Evolutionary conservation across 2,329 filamentous ascomycete genomes (phyloP), one percentile per base, ranked within the genome.

Genomic region (Pseudocercospora musae): DNA sequence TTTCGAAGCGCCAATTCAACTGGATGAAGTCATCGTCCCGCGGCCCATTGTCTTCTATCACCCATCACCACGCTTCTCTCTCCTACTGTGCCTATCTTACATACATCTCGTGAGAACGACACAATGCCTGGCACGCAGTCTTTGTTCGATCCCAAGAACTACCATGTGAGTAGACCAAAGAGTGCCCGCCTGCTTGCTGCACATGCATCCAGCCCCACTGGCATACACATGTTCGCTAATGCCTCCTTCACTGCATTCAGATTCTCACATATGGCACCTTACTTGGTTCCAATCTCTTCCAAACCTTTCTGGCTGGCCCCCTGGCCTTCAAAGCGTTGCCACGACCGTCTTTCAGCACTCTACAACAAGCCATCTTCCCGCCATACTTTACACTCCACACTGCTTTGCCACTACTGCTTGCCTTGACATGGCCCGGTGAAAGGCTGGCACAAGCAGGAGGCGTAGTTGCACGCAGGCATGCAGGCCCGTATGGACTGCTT

Each of bases 371-470:
- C 66, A 85, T 93, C 58, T 96, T 97, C 79, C 92, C 92, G 33
- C 83, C 91, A 71, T 99, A 96, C 82, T 98, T 98, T 76, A 82
- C 85, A 50, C 80, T 98, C 61, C 94, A 98, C 79, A 88, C 91
- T 3, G 82, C 84, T 5, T 80, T 94, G 0, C 91, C 95, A 0
- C 76, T 89, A 15, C 73, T 91, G 21, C 80, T 97, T 18, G 88
- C 89, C 20, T 74, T 96, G 59, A 97, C 94, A 4, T 94, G 91
- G 73, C 92, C 92, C 5, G 87, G 85, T n/a, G 83, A 82, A 49
- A 72, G 69, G 59, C 33, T 73, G 13, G 67, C 68, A 1, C 65
- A 65, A 8, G 64, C 69, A 3, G 73, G 69, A 44, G 66, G 64
- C 18, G 58, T 59, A 27, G 67, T 60, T 8, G 48, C 68, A 8